Evolutionary conservation across 2,329 filamentous ascomycete species (phyloP), one percentile per base, ranked within the genome.

Genomic region (Cyclaneusma minus): DNA sequence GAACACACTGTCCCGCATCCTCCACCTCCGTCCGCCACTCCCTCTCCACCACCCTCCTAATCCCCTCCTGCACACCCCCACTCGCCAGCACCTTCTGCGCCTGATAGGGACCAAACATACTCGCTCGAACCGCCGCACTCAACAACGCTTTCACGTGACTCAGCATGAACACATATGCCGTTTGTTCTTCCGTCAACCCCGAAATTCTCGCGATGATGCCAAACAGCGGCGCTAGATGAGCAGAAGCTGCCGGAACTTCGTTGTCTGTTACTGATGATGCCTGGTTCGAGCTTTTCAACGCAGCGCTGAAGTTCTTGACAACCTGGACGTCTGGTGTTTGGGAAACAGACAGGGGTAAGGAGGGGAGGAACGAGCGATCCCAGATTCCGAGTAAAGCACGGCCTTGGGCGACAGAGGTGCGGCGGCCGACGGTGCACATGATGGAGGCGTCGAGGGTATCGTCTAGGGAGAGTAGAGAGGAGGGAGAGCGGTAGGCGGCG

Each of bases 51-150:
- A 70, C 60, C 3, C 50, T 55, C 13, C 57, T 49, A 13, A 87
- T 67, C 39, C 68, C 54, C 3, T 43, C 45, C 49, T 70, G 68
- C 29, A 81, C 56, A 32, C 59, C 55, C 12, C 42, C 47, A 20
- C 69, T 64, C 3, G 78, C 80, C 25, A 89, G 56, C 15, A 84
- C 55, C 35, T 64, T 68, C 47, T 89, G 81, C 30, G 75, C 76
- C 48, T 83, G 76, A 46, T 83, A 89, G 5, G 81, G 81, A 0
- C 81, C 81, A 50, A 87, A 71, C 37, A 84, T 65, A 41, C 75
- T 77, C 13, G 80, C 76, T 29, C 81, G 57, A 35, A 89, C 79
- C 1, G 73, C 81, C 2, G 81, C 81, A 21, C 74, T 81, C 25
- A 83, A 59, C 28, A 87, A 53, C 0, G 79, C 78, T 48, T 82